phyloP scores from a whole-genome alignment of 108 stramenopile genomes.

The Schizochytrium sp. region DNA sequence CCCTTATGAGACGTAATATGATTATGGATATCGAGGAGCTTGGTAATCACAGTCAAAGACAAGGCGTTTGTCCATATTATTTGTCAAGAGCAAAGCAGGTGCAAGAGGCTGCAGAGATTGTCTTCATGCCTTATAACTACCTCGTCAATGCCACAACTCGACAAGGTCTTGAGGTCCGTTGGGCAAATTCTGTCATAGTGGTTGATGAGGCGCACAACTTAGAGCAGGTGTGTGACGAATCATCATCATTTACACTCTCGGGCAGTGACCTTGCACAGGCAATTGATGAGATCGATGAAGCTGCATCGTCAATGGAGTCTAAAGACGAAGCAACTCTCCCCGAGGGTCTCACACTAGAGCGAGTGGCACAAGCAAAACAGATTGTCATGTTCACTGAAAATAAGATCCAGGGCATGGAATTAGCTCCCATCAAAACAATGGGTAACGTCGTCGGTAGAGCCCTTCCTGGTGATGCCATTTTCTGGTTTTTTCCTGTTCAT shows the following conservation, averaged over 20 bases:
- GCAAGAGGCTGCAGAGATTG: slow-evolving; percentile 86
- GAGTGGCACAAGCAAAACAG: slow-evolving; percentile 75
- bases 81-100: slow-evolving; percentile 80
- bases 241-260: slow-evolving; percentile 90
- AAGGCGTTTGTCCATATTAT: slow-evolving; percentile 93
- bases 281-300: slow-evolving; percentile 71
- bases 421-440: neutral
- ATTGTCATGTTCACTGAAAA: slow-evolving; percentile 46
- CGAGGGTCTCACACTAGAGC: slow-evolving; percentile 68
- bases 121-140: slow-evolving; percentile 98
- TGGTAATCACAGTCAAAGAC: slow-evolving; percentile 80
- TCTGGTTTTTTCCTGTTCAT: slow-evolving; percentile 8
- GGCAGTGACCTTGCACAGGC: slow-evolving; percentile 83
- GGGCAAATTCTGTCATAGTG: slow-evolving; percentile 89
- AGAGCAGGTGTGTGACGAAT: slow-evolving; percentile 92
- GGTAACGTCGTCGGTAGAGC: neutral
- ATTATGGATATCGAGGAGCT: slow-evolving; percentile 95
- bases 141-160: slow-evolving; percentile 91
- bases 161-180: slow-evolving; percentile 80
- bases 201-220: slow-evolving; percentile 99
- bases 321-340: slow-evolving; percentile 61
- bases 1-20: slow-evolving; percentile 71
- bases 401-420: slow-evolving; percentile 75
- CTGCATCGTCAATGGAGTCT: slow-evolving; percentile 33
- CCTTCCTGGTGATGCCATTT: slow-evolving; percentile 10